phyloP scores from a whole-genome alignment of 176 grass and related monocot genomes.

The Carex myosuroides region DNA sequence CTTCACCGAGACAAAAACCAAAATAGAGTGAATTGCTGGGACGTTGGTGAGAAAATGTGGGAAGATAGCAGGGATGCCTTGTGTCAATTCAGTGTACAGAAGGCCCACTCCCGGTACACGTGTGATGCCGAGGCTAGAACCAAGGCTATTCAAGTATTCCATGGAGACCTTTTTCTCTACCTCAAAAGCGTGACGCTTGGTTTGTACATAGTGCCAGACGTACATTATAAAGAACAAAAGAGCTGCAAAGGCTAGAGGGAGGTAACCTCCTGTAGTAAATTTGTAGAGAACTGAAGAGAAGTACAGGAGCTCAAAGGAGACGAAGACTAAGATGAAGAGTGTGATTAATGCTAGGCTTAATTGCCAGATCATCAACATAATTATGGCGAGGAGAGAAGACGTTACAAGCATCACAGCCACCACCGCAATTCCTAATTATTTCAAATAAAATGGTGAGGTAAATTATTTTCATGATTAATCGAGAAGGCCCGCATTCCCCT shows the following conservation, averaged over 20 bases:
- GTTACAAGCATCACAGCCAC: slow-evolving; percentile 62
- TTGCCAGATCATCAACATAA: slow-evolving; percentile 84
- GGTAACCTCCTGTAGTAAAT: slow-evolving; percentile 56
- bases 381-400: slow-evolving; percentile 46
- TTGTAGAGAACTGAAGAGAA: slow-evolving; percentile 53
- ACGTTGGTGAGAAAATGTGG: slow-evolving; percentile 50
- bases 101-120: slow-evolving; percentile 52
- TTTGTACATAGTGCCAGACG: slow-evolving; percentile 35
- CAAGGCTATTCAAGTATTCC: slow-evolving; percentile 19
- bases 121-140: slow-evolving; percentile 20
- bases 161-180: slow-evolving; percentile 26
- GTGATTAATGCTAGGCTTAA: slow-evolving; percentile 30
- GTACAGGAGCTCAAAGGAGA: slow-evolving; percentile 44
- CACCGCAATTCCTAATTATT: slow-evolving; percentile 48
- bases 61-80: slow-evolving; percentile 61
- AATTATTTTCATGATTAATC: neutral
- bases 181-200: slow-evolving; percentile 24
- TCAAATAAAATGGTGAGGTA: neutral
- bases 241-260: slow-evolving; percentile 35
- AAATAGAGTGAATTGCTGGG: slow-evolving; percentile 51
- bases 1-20: slow-evolving; percentile 74
- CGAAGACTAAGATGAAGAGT: slow-evolving; percentile 44
- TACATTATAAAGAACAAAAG: slow-evolving; percentile 30
- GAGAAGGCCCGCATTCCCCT: neutral
- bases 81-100: slow-evolving; percentile 60